These are phyloP conservation scores for Cercospora zeina DNA, from an alignment of 2,329 filamentous ascomycete species.

Conservation along the genomic window DNA sequence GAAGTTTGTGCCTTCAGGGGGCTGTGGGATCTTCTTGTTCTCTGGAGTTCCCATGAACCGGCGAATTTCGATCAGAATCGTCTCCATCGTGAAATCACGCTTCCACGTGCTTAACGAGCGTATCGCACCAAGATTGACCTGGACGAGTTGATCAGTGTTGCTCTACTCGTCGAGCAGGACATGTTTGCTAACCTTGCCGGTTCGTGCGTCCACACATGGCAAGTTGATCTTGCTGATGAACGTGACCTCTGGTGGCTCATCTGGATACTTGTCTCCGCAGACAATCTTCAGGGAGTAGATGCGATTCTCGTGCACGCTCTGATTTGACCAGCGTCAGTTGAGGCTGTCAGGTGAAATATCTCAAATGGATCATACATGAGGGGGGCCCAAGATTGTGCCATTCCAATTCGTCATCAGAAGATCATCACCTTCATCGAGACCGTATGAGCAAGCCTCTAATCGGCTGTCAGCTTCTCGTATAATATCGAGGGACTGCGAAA, in stretches of 20 bases:
- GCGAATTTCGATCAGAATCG: conserved; percentile 76
- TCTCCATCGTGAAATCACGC: conserved; percentile 92
- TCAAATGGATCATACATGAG: conserved; percentile 69
- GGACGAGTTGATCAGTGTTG: conserved; percentile 12
- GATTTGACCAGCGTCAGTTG: conserved; percentile 18
- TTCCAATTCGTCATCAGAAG: conserved; percentile 98
- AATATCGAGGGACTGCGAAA: neutral
- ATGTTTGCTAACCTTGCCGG: conserved; percentile 62
- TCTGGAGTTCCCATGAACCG: conserved; percentile 90
- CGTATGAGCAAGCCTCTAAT: conserved; percentile 92
- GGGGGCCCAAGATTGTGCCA: conserved; percentile 92
- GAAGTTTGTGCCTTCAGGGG: conserved; percentile 73
- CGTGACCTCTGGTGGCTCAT: conserved; percentile 81
- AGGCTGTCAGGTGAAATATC: conserved; percentile 1
- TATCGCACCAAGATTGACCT: conserved; percentile 81
- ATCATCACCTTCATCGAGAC: conserved; percentile 89
- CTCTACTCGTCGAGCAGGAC: neutral
- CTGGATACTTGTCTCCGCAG: conserved; percentile 86
- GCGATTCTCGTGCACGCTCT: conserved; percentile 97
- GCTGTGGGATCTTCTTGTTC: conserved; percentile 95
- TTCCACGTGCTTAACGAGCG: conserved; percentile 89
- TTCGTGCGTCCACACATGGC: conserved; percentile 81
- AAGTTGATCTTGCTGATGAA: conserved; percentile 95
- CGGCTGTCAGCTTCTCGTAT: conserved; percentile 17
- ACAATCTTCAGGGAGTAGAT: conserved; percentile 98